These are phyloP conservation scores for Tylopilus intermedius DNA, from an alignment of 768 basidiomycete species.

Conservation along the genomic window DNA sequence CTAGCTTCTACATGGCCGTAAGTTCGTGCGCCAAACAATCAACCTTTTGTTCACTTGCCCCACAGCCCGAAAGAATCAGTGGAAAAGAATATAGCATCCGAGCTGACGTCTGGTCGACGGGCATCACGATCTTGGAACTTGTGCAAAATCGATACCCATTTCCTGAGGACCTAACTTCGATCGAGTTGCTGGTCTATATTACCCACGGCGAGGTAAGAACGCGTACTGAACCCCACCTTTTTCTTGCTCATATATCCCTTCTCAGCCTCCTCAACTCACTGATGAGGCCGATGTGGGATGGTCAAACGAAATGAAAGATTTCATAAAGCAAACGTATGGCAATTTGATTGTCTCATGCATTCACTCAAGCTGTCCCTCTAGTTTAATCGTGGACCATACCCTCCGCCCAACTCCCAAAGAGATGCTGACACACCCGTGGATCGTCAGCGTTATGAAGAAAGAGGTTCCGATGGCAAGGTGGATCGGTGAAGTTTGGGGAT, in stretches of 20 bases:
- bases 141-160: conserved; percentile 95
- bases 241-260: conserved; percentile 13
- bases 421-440: conserved; percentile 82
- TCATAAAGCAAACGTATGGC: conserved; percentile 76
- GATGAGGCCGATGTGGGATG: conserved; percentile 65
- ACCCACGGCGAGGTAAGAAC: conserved; percentile 65
- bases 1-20: conserved; percentile 98
- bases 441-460: conserved; percentile 67
- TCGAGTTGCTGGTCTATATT: conserved; percentile 90
- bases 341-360: conserved; percentile 1
- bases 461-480: conserved; percentile 87
- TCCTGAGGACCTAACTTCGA: conserved; percentile 85
- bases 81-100: conserved; percentile 90
- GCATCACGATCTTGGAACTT: conserved; percentile 89
- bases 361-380: conserved; percentile 25
- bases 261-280: conserved; percentile 74
- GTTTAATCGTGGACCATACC: conserved; percentile 64
- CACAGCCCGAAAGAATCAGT: conserved; percentile 87
- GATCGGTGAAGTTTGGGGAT: conserved; percentile 82
- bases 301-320: conserved; percentile 86
- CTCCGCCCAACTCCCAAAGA: conserved; percentile 77
- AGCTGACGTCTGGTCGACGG: conserved; percentile 97
- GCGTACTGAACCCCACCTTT: conserved; percentile 1
- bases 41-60: conserved; percentile 4
- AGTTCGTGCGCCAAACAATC: conserved; percentile 32